Evolutionary conservation across 805 yeast species (phyloP).

Genomic region (Starmerella potacharoeniae): DNA sequence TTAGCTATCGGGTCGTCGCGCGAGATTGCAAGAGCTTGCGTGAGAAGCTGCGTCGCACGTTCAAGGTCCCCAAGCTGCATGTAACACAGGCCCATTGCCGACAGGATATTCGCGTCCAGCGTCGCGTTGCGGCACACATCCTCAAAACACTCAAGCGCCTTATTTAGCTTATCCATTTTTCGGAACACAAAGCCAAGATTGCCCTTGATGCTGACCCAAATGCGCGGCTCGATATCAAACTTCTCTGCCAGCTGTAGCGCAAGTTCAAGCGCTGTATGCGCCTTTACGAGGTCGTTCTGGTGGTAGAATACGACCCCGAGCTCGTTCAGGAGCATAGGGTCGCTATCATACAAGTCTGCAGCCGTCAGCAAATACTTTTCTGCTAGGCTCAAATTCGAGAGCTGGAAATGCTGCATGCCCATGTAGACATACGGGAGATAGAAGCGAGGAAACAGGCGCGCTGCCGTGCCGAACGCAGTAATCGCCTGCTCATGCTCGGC

Average conservation of each 20-base stretch:
- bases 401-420: conserved; percentile 92
- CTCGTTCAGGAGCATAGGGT: conserved; percentile 82
- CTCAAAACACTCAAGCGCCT: conserved; percentile 64
- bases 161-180: conserved; percentile 43
- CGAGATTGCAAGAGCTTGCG: conserved; percentile 64
- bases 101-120: conserved; percentile 59
- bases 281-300: conserved; percentile 50
- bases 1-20: conserved; percentile 77
- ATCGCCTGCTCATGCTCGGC: conserved; percentile 99
- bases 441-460: conserved; percentile 62
- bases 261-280: conserved; percentile 38
- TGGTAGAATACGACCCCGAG: conserved; percentile 87
- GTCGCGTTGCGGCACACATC: conserved; percentile 61
- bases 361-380: conserved; percentile 75
- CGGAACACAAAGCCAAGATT: conserved; percentile 22
- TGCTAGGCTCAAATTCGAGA: conserved; percentile 71
- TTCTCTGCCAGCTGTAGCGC: conserved; percentile 12
- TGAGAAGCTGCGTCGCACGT: conserved; percentile 65
- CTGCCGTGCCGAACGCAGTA: conserved; percentile 92
- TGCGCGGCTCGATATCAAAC: conserved; percentile 63
- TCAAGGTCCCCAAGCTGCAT: conserved; percentile 52
- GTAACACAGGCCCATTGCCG: conserved; percentile 77
- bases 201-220: conserved; percentile 59
- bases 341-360: conserved; percentile 64
- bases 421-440: conserved; percentile 81